Evolutionary conservation across 495 filamentous ascomycete genomes (phyloP), one percentile per base, ranked within the genome.

Genomic region (Aspergillus sparsus): DNA sequence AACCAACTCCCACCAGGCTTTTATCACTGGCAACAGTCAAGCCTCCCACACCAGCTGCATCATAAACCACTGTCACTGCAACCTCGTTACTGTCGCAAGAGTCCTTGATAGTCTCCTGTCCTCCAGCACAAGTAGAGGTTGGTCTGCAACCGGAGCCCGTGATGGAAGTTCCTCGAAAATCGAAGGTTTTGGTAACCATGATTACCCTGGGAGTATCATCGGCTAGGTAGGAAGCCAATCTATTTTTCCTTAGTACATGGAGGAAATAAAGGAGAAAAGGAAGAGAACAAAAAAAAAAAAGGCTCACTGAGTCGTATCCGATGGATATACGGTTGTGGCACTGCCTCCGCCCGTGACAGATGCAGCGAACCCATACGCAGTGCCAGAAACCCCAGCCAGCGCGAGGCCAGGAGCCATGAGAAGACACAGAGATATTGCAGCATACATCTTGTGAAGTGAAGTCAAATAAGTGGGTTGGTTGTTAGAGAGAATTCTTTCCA

Each of bases 1-100:
- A 46, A 32, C 54, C 54, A 41, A 34, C 34, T 10, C 54, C 54
- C 5, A 56, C 54, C 6, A 56, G 1, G 34, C 41, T 47, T 33
- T 56, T 56, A 32, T 47, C 35, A 31, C 21, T 34, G 27, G 35
- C 45, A 7, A 56, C 54, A 9, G 42, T 35, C 39, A 56, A 33
- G 16, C 41, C 41, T 32, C 33, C 39, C 8, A 56, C 41, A 46
- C 54, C 54, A n/a, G 54, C 54, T 4, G 37, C 37, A 8, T 41
- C 37, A 41, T 41, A 41, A 10, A 41, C 37, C 0, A 41, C 37
- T 1, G 5, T 10, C 6, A 41, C 37, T 4, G 37, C 37, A n/a
- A 41, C 37, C 7, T 41, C 37, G 37, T 41, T 41, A n/a, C 37
- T 41, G n/a, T 41, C 37, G n/a, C 37, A 41, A 0, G 37, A 41